phyloP scores from a whole-genome alignment of 2,329 filamentous ascomycete species.

The Stagonosporopsis vannaccii region DNA sequence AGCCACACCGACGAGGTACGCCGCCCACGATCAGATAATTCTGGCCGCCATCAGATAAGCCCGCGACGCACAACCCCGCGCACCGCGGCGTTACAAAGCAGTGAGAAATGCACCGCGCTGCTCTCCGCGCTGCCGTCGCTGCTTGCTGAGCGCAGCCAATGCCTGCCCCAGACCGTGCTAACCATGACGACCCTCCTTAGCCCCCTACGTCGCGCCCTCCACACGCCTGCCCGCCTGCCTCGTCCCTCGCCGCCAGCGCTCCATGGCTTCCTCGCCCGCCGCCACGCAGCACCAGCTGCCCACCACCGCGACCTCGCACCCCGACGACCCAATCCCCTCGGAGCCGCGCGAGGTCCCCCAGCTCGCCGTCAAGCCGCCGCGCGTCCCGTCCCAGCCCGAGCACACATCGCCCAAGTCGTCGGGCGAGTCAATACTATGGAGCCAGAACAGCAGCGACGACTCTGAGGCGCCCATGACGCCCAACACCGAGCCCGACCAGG shows the following conservation, averaged over 20 bases:
- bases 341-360: slow-evolving; percentile 49
- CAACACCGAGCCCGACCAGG: slow-evolving; percentile 51
- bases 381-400: slow-evolving; percentile 34
- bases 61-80: slow-evolving; percentile 13
- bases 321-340: slow-evolving; percentile 55
- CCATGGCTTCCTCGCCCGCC: slow-evolving; percentile 21
- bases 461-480: slow-evolving; percentile 55
- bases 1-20: slow-evolving; percentile 17
- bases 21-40: slow-evolving; percentile 25
- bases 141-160: slow-evolving; percentile 1
- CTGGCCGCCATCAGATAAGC: slow-evolving; percentile 14
- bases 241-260: slow-evolving; percentile 6
- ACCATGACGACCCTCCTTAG: slow-evolving; percentile 20
- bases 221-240: slow-evolving; percentile 8
- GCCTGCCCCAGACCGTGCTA: slow-evolving; percentile 17
- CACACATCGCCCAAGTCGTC: slow-evolving; percentile 51
- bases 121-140: background rate
- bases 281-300: slow-evolving; percentile 47
- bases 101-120: background rate
- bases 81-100: slow-evolving; percentile 15
- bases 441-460: slow-evolving; percentile 52
- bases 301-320: slow-evolving; percentile 54
- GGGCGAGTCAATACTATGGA: slow-evolving; percentile 51
- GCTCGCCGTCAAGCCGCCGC: slow-evolving; percentile 34
- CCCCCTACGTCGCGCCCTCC: slow-evolving; percentile 15